Evolutionary conservation across 257 asterid species (phyloP).

Genomic region (Capsicum rhomboideum): DNA sequence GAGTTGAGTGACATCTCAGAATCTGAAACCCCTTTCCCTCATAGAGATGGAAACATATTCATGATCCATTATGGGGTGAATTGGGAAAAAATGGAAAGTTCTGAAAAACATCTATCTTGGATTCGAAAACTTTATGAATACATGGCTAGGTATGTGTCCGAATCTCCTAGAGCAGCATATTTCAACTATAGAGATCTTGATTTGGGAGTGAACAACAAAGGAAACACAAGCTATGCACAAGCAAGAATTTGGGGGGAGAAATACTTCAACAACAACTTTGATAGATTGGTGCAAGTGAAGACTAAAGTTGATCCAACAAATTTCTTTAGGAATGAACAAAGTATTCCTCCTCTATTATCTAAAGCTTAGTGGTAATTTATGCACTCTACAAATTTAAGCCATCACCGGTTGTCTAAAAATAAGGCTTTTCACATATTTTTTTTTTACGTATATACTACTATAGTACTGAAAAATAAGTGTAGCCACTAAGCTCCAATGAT

Average conservation of each 20-base stretch:
- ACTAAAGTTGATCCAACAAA: neutral
- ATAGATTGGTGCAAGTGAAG: neutral
- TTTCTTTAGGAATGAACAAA: constrained; percentile 1
- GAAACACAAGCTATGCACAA: neutral
- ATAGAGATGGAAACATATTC: neutral
- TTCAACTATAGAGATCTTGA: constrained; percentile 5
- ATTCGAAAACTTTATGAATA: neutral
- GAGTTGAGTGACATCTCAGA: neutral
- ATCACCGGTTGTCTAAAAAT: neutral
- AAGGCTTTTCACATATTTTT: neutral
- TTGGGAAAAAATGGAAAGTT: neutral
- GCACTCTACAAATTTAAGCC: neutral
- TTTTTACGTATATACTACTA: neutral
- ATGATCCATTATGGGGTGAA: neutral
- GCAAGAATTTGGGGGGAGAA: neutral
- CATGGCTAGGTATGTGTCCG: neutral
- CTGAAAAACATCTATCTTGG: neutral
- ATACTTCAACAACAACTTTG: constrained; percentile 5
- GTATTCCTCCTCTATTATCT: neutral
- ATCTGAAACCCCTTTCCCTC: neutral
- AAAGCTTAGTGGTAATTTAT: neutral
- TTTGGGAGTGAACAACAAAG: neutral
- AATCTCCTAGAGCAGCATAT: neutral
- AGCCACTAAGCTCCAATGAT: neutral
- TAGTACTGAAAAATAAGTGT: neutral